A percentile compares a stretch with the other conserved stretches of the same genome.
Conservation (phyloP, 2,329 filamentous ascomycete species). For the Fusarium sp. region DNA sequence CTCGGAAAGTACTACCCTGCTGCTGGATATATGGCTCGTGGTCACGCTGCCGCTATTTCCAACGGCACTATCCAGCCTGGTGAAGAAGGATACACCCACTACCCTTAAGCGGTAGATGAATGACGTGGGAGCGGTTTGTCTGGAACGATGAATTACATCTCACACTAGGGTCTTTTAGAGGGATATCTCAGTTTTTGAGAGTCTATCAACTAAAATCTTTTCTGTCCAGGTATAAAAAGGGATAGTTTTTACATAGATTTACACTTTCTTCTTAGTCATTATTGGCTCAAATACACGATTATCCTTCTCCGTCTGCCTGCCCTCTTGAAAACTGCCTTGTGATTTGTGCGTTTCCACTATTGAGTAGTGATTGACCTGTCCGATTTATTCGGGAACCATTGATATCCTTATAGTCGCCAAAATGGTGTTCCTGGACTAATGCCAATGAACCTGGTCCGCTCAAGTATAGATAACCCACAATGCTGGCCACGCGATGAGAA, state of each 20-base stretch:
- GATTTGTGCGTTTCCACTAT: too few relatives aligned
- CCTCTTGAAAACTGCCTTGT: background rate
- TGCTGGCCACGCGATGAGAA: too few relatives aligned
- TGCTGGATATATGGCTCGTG: slow-evolving; percentile 73
- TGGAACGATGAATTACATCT: too few relatives aligned
- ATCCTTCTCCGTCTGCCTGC: fast-evolving
- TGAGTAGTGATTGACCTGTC: too few relatives aligned
- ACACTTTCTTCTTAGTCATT: slow-evolving; percentile 3
- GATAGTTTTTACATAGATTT: slow-evolving; percentile 6
- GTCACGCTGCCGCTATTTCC: slow-evolving; percentile 70
- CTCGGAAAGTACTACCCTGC: slow-evolving; percentile 74
- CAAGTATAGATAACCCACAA: too few relatives aligned
- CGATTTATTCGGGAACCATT: too few relatives aligned
- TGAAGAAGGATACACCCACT: slow-evolving; percentile 54
- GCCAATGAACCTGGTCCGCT: too few relatives aligned
- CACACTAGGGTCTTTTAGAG: background rate
- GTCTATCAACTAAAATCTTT: background rate
- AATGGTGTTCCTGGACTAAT: too few relatives aligned
- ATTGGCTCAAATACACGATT: background rate
- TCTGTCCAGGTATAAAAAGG: background rate
- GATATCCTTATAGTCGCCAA: too few relatives aligned
- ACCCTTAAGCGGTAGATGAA: background rate
- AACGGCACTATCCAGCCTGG: slow-evolving; percentile 71
- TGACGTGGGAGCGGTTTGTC: background rate
- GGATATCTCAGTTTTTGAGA: background rate